These are phyloP conservation scores for Nicotiana sylvestris DNA, from an alignment of 257 asterid species.

Conservation along the genomic window DNA sequence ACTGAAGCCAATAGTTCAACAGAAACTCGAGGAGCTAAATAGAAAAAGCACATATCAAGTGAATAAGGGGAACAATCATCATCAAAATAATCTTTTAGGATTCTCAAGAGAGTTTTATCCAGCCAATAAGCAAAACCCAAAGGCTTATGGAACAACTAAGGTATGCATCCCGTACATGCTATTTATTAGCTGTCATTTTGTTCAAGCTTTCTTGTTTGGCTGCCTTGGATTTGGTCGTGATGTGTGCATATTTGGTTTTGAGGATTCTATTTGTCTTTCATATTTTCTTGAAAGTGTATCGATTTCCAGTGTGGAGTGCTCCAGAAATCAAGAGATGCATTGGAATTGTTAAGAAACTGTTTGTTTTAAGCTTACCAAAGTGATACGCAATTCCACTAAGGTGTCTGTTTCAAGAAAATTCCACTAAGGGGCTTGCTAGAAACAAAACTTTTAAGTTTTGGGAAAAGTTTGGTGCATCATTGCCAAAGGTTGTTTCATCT, in stretches of 20 bases:
- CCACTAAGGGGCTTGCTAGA: neutral
- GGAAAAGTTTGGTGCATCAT: neutral
- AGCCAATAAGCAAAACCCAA: slow-evolving; percentile 37
- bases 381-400: neutral
- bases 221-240: neutral
- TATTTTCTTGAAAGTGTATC: neutral
- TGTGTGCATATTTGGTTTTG: neutral
- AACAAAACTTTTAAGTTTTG: neutral
- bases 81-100: slow-evolving; percentile 32
- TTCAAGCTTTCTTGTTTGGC: neutral
- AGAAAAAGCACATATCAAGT: slow-evolving; percentile 34
- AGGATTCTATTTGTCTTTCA: neutral
- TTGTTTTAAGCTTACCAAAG: neutral
- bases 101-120: slow-evolving; percentile 44
- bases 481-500: neutral
- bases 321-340: neutral
- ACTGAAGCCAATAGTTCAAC: slow-evolving; percentile 74
- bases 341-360: neutral
- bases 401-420: too few species aligned
- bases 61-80: slow-evolving; percentile 32
- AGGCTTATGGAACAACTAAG: slow-evolving; percentile 39
- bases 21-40: slow-evolving; percentile 56
- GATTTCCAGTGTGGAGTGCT: neutral
- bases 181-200: neutral
- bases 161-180: slow-evolving; percentile 24